Base-by-base conservation (phyloP, 2,329 filamentous ascomycete species). In the Pleoardoris graminearum region DNA sequence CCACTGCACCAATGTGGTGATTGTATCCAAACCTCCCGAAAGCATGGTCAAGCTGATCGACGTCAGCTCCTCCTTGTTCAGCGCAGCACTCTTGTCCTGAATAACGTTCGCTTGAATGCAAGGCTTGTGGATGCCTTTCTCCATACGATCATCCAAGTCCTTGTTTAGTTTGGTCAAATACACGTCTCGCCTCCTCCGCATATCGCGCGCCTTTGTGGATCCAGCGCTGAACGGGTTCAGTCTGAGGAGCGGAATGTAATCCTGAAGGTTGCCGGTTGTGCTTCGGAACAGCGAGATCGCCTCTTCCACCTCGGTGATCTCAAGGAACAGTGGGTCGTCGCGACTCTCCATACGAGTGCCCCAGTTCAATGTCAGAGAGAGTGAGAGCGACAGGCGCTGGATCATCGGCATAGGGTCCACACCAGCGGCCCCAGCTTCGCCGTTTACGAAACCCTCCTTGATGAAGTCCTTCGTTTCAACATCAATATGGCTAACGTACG, bases 41-140 rank as follows among this genome's bases (percentile, higher is more conserved):
- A 88, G 73, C 85, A 89, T 88, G 0, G 85, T 88, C 55, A 88
- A 69, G 55, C 82, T 85, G 60, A 88, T 88, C 0, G 82, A 85
- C 0, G 80, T 86, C 30, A 88, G 76, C 58, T 88, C 85, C 44
- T 82, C 83, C 33, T 79, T 77, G 69, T 82, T 85, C 14, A 88
- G 72, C 55, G 82, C 84, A 0, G 84, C 81, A 32, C 87, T 85
- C 58, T 83, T 80, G 58, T 87, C 85, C 41, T 81, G 72, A 53
- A 87, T 86, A 27, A 87, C 80, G 55, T 87, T 88, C 3, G 83
- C 84, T 55, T 87, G 85, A 37, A 88, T 88, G 62, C 85, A 88
- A 0, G 85, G 83, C 58, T 81, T 79, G 63, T 87, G 79, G 0
- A 76, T 84, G 0, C 84, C 84, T 38, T 82, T 81, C 44, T 78